Percentiles rank a stretch among this genome's conserved stretches.
Conservation (phyloP, 768 basidiomycete genomes). For the Ephemerocybe angulata region DNA sequence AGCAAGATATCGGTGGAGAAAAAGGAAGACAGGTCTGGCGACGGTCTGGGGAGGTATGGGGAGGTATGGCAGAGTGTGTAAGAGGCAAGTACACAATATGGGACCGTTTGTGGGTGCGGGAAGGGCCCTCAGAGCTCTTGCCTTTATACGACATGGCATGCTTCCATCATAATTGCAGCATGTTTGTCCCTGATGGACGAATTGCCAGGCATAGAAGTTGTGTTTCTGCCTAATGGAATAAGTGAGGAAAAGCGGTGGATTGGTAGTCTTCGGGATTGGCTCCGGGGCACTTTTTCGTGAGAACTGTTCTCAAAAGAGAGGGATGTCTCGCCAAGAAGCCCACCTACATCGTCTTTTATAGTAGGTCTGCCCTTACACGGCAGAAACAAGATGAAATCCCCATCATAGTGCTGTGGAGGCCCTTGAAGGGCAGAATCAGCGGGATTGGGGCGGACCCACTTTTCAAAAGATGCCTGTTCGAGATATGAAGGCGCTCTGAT, state of each 20-base stretch:
- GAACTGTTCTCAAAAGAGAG: neutral
- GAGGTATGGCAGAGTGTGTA: neutral
- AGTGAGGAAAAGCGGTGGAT: slow-evolving; percentile 8
- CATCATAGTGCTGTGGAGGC: neutral
- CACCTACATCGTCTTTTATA: neutral
- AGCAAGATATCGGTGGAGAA: neutral
- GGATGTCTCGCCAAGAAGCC: neutral
- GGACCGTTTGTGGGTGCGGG: neutral
- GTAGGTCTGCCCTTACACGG: neutral
- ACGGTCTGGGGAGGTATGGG: neutral
- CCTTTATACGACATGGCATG: neutral
- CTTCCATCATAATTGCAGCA: neutral
- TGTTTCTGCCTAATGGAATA: too few species aligned
- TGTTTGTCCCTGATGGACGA: neutral
- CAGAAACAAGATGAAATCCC: neutral
- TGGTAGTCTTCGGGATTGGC: slow-evolving; percentile 9
- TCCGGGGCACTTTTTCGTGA: slow-evolving; percentile 2
- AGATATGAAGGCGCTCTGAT: neutral
- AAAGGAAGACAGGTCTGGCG: neutral
- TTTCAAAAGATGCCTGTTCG: neutral
- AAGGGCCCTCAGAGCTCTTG: neutral
- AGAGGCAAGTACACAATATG: too few species aligned
- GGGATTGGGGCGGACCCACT: slow-evolving; percentile 15
- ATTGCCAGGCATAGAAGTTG: neutral
- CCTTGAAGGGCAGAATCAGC: neutral